Percentiles rank a stretch among this genome's conserved stretches.
Evolutionary conservation across 805 yeast genomes (phyloP).

Genomic region (Cyberlindnera nakhonratchasimensis): DNA sequence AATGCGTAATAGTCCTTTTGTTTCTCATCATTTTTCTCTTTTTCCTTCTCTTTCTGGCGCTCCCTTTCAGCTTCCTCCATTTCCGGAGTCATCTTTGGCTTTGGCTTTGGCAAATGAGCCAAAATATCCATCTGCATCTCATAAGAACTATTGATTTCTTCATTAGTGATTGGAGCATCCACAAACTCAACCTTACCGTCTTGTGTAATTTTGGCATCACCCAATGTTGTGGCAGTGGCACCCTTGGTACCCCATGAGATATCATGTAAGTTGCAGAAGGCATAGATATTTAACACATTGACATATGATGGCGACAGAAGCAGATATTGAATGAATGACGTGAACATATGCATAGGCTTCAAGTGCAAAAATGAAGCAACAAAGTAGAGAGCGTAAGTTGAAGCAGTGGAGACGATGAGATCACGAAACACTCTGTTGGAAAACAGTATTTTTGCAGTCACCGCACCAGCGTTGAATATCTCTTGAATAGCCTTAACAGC

Average conservation of each 20-base stretch:
- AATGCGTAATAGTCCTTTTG: constrained; percentile 86
- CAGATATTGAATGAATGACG: constrained; percentile 81
- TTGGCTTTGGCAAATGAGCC: constrained; percentile 33
- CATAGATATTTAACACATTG: constrained; percentile 88
- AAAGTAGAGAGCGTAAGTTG: constrained; percentile 81
- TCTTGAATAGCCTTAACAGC: constrained; percentile 66
- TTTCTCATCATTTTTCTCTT: constrained; percentile 43
- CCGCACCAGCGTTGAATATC: constrained; percentile 33
- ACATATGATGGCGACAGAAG: constrained; percentile 85
- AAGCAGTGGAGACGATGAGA: constrained; percentile 75
- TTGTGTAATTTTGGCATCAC: constrained; percentile 71
- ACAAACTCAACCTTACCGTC: constrained; percentile 60
- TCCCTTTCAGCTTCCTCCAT: constrained; percentile 30
- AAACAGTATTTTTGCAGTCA: constrained; percentile 47
- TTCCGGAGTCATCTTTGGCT: constrained; percentile 30
- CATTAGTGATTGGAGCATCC: constrained; percentile 70
- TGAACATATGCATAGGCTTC: constrained; percentile 91
- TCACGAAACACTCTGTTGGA: constrained; percentile 76
- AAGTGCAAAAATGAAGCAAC: constrained; percentile 75
- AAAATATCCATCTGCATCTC: constrained; percentile 59
- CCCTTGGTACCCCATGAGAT: constrained; percentile 98
- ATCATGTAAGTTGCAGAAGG: constrained; percentile 95
- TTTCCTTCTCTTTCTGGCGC: constrained; percentile 22
- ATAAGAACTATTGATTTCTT: constrained; percentile 75
- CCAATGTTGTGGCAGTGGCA: constrained; percentile 69